A percentile compares a stretch with the other conserved stretches of the same genome.
Evolutionary conservation across 495 filamentous ascomycete genomes (phyloP).

Genomic region (Penicillium ochrochloron): DNA sequence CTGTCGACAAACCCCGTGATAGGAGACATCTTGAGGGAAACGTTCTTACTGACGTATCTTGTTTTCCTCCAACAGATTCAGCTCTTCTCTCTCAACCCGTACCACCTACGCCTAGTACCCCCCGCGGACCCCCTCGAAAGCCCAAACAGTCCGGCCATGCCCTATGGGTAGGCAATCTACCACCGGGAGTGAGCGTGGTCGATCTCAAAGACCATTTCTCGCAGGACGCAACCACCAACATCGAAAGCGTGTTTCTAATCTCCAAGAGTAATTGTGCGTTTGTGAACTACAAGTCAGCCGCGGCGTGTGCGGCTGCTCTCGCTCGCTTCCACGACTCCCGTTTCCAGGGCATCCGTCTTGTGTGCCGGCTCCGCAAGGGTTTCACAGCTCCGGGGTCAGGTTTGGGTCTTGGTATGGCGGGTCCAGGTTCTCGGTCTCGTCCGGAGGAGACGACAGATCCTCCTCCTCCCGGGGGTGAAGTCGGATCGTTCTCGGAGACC

Average conservation of each 20-base stretch:
- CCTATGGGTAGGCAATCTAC: conserved; percentile 95
- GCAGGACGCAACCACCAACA: conserved; percentile 71
- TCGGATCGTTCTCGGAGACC: conserved; percentile 16
- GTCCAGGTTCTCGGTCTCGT: conserved; percentile 4
- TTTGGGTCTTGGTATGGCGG: conserved; percentile 19
- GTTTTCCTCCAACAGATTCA: conserved; percentile 17
- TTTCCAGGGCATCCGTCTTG: conserved; percentile 86
- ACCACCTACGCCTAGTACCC: conserved; percentile 49
- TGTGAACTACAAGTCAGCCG: conserved; percentile 90
- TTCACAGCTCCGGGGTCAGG: conserved; percentile 41
- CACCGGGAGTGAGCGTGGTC: conserved; percentile 76
- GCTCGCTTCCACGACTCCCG: conserved; percentile 87
- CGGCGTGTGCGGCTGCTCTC: conserved; percentile 76
- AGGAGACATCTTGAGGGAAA: background rate
- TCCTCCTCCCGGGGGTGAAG: conserved; percentile 33
- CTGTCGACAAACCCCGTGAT: background rate
- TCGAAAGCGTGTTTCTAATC: conserved; percentile 93
- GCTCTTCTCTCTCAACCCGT: conserved; percentile 24
- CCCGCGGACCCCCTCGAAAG: conserved; percentile 88
- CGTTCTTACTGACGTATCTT: background rate
- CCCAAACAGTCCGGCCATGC: conserved; percentile 93
- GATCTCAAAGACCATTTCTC: conserved; percentile 91
- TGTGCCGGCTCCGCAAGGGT: conserved; percentile 81
- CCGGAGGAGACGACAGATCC: conserved; percentile 15
- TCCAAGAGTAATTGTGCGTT: conserved; percentile 98